phyloP scores from a whole-genome alignment of 805 yeast species.

The Pichia nakasei region DNA sequence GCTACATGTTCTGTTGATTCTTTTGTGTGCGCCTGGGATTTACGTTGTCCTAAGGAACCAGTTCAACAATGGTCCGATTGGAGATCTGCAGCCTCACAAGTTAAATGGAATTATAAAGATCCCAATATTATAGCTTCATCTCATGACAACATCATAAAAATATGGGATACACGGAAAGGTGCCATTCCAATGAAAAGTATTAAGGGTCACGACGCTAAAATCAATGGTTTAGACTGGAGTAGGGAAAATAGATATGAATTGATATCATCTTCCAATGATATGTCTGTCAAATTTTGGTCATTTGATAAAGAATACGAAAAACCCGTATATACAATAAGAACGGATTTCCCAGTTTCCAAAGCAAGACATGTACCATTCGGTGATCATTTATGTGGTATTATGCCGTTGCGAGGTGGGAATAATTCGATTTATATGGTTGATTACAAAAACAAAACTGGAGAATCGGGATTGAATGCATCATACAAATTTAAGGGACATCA shows the following conservation, averaged over 20 bases:
- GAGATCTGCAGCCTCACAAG: constrained; percentile 92
- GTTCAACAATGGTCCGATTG: constrained; percentile 82
- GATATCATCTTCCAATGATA: constrained; percentile 81
- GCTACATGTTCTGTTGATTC: constrained; percentile 95
- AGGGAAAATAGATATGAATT: constrained; percentile 49
- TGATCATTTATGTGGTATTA: constrained; percentile 66
- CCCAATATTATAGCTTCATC: constrained; percentile 75
- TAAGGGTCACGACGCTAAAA: constrained; percentile 73
- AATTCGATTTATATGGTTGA: constrained; percentile 52
- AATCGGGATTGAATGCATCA: constrained; percentile 38
- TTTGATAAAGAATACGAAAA: constrained; percentile 31
- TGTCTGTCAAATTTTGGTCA: constrained; percentile 79
- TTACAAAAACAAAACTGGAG: constrained; percentile 31
- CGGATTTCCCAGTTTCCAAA: constrained; percentile 82
- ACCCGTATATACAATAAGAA: constrained; percentile 51
- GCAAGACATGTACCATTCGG: constrained; percentile 91
- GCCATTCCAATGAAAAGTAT: constrained; percentile 62
- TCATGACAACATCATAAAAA: constrained; percentile 68
- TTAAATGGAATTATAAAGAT: constrained; percentile 80
- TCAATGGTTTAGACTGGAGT: constrained; percentile 84
- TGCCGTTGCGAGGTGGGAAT: constrained; percentile 85
- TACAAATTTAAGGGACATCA: constrained; percentile 71
- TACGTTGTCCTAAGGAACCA: constrained; percentile 70
- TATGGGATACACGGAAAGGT: constrained; percentile 88
- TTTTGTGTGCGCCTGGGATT: constrained; percentile 82